phyloP scores from a whole-genome alignment of 164 flowering plant genomes.

The Pachysandra terminalis region DNA sequence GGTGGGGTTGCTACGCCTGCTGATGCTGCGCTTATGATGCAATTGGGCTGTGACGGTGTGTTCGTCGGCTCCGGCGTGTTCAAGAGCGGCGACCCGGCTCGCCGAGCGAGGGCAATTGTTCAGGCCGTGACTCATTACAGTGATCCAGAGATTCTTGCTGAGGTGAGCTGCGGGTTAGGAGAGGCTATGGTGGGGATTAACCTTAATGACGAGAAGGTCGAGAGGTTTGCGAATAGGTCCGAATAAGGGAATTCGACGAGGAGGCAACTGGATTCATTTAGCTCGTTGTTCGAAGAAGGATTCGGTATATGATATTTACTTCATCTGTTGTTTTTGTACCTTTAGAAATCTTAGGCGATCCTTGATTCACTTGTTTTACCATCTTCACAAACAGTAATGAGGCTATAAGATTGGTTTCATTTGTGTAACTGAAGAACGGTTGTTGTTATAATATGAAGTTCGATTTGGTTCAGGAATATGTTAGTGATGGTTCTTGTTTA shows the following conservation, averaged over 20 bases:
- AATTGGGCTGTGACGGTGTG: slow-evolving; percentile 72
- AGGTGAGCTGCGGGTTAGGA: slow-evolving; percentile 68
- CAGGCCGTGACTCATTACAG: slow-evolving; percentile 76
- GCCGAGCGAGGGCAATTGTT: slow-evolving; percentile 62
- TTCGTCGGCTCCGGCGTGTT: slow-evolving; percentile 76
- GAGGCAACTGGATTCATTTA: neutral
- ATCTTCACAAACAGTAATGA: neutral
- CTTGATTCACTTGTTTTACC: neutral
- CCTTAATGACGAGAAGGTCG: slow-evolving; percentile 58
- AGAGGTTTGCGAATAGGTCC: slow-evolving; percentile 49
- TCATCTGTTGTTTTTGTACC: neutral
- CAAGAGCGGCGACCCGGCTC: slow-evolving; percentile 65
- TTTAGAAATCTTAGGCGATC: neutral
- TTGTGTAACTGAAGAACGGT: neutral
- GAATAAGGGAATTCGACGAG: slow-evolving; percentile 22
- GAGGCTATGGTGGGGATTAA: slow-evolving; percentile 76
- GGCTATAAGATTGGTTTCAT: neutral
- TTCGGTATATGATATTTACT: neutral
- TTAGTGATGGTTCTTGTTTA: neutral
- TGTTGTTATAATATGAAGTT: neutral
- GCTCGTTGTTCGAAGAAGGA: neutral
- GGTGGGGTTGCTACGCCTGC: slow-evolving; percentile 82
- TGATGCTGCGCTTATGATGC: slow-evolving; percentile 82
- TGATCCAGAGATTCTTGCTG: slow-evolving; percentile 61
- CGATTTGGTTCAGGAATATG: neutral